phyloP scores from a whole-genome alignment of 345 rosid genomes.

The Draba incana region DNA sequence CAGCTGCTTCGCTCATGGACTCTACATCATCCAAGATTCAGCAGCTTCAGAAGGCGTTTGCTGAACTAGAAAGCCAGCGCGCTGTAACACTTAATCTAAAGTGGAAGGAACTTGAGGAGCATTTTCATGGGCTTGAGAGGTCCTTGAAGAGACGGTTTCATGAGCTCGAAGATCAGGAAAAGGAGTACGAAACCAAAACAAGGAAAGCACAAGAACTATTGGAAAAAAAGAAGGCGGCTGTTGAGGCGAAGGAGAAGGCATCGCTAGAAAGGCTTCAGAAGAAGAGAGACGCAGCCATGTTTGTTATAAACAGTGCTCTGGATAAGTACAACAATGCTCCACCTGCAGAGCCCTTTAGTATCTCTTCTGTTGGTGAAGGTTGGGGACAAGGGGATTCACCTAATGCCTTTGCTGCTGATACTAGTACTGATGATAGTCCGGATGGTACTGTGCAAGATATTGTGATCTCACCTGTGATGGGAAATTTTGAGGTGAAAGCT shows the following conservation, averaged over 20 bases:
- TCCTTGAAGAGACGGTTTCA: conserved; percentile 97
- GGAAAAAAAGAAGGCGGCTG: conserved; percentile 81
- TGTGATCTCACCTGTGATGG: conserved; percentile 54
- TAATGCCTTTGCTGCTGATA: conserved; percentile 51
- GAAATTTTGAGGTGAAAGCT: conserved; percentile 57
- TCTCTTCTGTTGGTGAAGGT: conserved; percentile 46
- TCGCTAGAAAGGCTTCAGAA: conserved; percentile 79
- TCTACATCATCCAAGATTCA: conserved; percentile 87
- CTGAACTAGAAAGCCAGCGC: conserved; percentile 95
- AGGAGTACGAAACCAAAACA: conserved; percentile 73
- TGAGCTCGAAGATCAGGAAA: conserved; percentile 96
- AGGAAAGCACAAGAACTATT: conserved; percentile 73
- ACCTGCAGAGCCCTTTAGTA: conserved; percentile 34
- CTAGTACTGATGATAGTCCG: conserved; percentile 32
- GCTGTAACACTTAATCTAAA: conserved; percentile 87
- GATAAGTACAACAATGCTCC: conserved; percentile 67
- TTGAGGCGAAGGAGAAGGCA: conserved; percentile 78
- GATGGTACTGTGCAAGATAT: conserved; percentile 56
- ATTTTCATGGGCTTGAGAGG: conserved; percentile 96
- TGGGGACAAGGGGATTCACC: conserved; percentile 52
- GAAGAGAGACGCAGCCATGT: conserved; percentile 87
- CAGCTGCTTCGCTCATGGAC: conserved; percentile 79
- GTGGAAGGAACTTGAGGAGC: conserved; percentile 98
- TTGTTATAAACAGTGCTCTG: conserved; percentile 62
- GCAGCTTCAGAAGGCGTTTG: conserved; percentile 99